Base-by-base conservation (phyloP, 352 stramenopile genomes). In the Pythium periplocum region DNA sequence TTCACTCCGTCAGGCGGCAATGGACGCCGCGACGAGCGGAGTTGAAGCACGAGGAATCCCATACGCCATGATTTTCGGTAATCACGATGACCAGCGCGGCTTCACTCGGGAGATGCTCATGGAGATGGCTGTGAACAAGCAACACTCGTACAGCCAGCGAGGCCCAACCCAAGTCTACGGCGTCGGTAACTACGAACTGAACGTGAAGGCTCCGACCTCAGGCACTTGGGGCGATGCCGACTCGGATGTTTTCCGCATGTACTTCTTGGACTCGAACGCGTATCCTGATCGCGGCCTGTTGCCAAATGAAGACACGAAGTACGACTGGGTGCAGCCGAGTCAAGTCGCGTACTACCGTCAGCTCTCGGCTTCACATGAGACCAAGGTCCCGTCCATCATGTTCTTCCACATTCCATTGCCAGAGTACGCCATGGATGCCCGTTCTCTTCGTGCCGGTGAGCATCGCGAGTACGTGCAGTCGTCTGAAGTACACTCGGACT, bases 141-240 rank as follows among this genome's bases (percentile, higher is more conserved):
- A 67, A 6, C 67, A 63, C 35, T 73, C 73, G 45, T 83, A 86
- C 51, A 55, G 68, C 8, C 70, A 83, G 62, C 66, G 67, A 0
- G 76, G 79, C 3, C 73, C 75, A 7, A 34, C 43, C 8, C 47
- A 68, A 4, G 65, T 90, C 39, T 72, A 69, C 2, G 79, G 76
- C 33, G 76, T 85, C 4, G 76, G 76, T 35, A 87, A 90, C 64
- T 90, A 86, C 57, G 62, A 82, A 37, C 51, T 90, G 7, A 69
- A 64, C 37, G 51, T 87, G 3, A 45, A 75, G 11, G 74, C 74
- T 32, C 77, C 77, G 3, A 34, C 39, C 0, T 49, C 61, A 32
- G 77, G 73, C 4, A 31, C 68, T 0, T 83, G 78, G 75, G 73
- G 75, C 1, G 9, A 50, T 0, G 36, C 53, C 12, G 65, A 70